Evolutionary conservation across 495 filamentous ascomycete species (phyloP).

Genomic region (Zalerion maritima): DNA sequence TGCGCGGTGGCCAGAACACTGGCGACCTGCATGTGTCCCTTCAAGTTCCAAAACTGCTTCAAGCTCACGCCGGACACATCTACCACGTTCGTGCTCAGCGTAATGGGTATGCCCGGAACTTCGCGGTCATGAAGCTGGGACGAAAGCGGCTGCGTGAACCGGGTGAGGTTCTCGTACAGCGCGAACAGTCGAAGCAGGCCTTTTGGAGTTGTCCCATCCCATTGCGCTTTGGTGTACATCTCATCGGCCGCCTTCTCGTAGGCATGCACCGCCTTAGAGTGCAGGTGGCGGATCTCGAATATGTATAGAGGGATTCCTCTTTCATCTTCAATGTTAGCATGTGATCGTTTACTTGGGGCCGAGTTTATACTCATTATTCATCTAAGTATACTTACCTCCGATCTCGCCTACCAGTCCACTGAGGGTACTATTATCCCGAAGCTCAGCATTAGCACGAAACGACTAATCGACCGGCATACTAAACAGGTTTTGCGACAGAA

Average conservation of each 20-base stretch:
- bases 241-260: slow-evolving; percentile 49
- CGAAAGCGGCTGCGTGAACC: slow-evolving; percentile 73
- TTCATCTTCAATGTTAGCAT: too few species aligned
- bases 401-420: slow-evolving; percentile 83
- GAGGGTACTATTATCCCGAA: slow-evolving; percentile 52
- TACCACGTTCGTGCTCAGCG: slow-evolving; percentile 79
- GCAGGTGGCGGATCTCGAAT: slow-evolving; percentile 69
- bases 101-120: slow-evolving; percentile 60
- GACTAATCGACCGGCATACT: slow-evolving; percentile 1
- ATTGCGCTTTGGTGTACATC: slow-evolving; percentile 35
- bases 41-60: slow-evolving; percentile 88
- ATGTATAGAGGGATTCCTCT: slow-evolving; percentile 83
- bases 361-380: not conserved
- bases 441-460: slow-evolving; percentile 4
- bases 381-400: slow-evolving; percentile 24
- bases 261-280: slow-evolving; percentile 61
- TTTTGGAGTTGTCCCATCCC: slow-evolving; percentile 44
- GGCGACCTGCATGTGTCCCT: slow-evolving; percentile 81
- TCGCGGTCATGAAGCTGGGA: slow-evolving; percentile 53
- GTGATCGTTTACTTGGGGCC: not conserved
- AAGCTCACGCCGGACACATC: slow-evolving; percentile 72
- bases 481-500: not conserved
- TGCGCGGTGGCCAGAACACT: slow-evolving; percentile 75
- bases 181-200: slow-evolving; percentile 71
- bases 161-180: slow-evolving; percentile 77